Percentiles rank a stretch among this genome's conserved stretches.
Evolutionary conservation across 305 asterid genomes (phyloP).

Genomic region (Salvia sclarea): DNA sequence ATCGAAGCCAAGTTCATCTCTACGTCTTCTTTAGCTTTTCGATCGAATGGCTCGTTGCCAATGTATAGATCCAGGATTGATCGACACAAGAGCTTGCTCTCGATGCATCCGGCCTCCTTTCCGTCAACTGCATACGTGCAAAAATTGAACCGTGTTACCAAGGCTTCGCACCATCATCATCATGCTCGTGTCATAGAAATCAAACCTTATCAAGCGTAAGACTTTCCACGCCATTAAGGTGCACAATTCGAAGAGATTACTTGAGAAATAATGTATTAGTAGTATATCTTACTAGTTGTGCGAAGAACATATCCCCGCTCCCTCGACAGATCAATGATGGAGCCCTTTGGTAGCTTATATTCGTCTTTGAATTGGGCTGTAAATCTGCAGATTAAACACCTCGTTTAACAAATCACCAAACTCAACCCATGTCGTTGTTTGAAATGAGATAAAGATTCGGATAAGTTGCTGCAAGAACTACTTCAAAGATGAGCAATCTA

Average conservation of each 20-base stretch:
- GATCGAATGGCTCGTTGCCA: conserved; percentile 83
- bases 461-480: background rate
- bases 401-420: conserved; percentile 8
- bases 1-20: conserved; percentile 63
- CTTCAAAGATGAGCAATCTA: background rate
- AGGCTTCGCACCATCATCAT: background rate
- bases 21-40: conserved; percentile 77
- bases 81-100: conserved; percentile 75
- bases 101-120: conserved; percentile 75
- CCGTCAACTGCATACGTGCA: conserved; percentile 65
- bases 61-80: conserved; percentile 81
- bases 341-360: conserved; percentile 78
- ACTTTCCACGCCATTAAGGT: too few species aligned
- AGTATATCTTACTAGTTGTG: conserved; percentile 66
- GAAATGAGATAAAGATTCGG: background rate
- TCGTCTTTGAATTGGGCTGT: conserved; percentile 87
- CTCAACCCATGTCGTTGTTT: background rate
- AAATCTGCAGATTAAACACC: conserved; percentile 51
- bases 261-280: too few species aligned
- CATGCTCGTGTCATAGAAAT: background rate
- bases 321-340: conserved; percentile 70
- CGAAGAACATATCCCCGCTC: conserved; percentile 69
- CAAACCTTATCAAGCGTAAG: too few species aligned
- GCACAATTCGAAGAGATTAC: background rate
- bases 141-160: background rate